Evolutionary conservation across 345 rosid genomes (phyloP), one percentile per base, ranked within the genome.

Genomic region (Fremontodendron californicum): DNA sequence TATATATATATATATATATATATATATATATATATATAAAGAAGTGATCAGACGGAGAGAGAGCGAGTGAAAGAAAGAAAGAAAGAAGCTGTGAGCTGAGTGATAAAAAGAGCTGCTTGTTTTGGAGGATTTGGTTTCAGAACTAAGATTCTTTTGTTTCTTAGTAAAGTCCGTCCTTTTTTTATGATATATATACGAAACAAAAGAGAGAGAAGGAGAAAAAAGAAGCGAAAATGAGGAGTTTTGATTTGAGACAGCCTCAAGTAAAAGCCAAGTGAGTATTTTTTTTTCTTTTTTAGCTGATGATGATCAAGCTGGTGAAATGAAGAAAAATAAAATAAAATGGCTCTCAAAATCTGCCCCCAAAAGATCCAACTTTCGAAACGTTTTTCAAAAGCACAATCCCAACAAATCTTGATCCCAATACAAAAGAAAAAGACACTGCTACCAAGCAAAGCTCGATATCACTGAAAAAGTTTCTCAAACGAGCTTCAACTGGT

Each of bases 151-250:
- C 43, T 85, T 70, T 61, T 51, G 55, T 27, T 67, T 69, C 78
- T 78, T 79, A 78, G 86, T 82, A 77, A 87, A 86, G 85, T 80
- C 88, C 87, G 84, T 83, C 88, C 81, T 78, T 81, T 71, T 0
- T 54, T 76, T 79, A 55, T 78, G 74, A 25, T 51, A 73, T 65
- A 63, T 43, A 69, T 67, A 65, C 39, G 75, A 13, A 48, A 21
- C 40, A 73, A n/a, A 25, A 16, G 39, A 65, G 49, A 52, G 49
- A 61, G 21, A 71, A 61, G 42, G 40, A 58, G 7, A 66, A 65
- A 78, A 58, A 58, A 45, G 27, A 54, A 74, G 63, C 31, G 11
- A 73, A 23, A 61, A 62, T 68, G 55, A 27, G 40, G 51, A 48
- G 55, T 35, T 37, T 12, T 25, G 73, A 62, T 65, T 75, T 29